Conservation (phyloP, 169 alveolate species). For the Nephromyces sp. region DNA sequence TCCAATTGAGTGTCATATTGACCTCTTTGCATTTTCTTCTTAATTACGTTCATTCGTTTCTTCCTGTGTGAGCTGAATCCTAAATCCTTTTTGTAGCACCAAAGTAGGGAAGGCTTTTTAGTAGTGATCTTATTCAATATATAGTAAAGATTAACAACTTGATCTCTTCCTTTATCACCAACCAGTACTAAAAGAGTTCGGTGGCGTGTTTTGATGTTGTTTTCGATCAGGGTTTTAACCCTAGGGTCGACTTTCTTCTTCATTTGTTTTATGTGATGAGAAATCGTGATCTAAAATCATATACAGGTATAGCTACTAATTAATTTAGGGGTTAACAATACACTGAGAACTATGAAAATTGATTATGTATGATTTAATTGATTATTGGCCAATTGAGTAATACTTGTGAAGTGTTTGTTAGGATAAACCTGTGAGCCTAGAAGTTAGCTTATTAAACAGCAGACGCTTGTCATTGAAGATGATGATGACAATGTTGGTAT, state of each 20-base stretch:
- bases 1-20: constrained; percentile 84
- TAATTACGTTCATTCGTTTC: constrained; percentile 86
- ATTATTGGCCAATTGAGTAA: no score
- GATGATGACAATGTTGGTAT: no score
- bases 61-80: constrained; percentile 91
- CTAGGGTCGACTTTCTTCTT: constrained; percentile 90
- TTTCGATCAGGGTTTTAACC: constrained; percentile 83
- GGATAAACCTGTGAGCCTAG: no score
- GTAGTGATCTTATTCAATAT: constrained; percentile 31
- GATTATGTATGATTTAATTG: no score
- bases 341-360: no score
- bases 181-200: constrained; percentile 88
- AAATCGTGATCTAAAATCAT: no score
- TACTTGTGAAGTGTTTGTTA: no score
- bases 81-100: constrained; percentile 98
- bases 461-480: no score
- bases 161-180: constrained; percentile 93
- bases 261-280: no score
- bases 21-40: constrained; percentile 83
- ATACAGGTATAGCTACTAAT: no score
- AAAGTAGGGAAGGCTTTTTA: constrained; percentile 79
- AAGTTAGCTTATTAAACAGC: no score
- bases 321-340: no score
- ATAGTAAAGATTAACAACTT: constrained; percentile 79
- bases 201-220: constrained; percentile 72